phyloP scores from a whole-genome alignment of 352 stramenopile genomes.

The Globisporangium heterothallicum region DNA sequence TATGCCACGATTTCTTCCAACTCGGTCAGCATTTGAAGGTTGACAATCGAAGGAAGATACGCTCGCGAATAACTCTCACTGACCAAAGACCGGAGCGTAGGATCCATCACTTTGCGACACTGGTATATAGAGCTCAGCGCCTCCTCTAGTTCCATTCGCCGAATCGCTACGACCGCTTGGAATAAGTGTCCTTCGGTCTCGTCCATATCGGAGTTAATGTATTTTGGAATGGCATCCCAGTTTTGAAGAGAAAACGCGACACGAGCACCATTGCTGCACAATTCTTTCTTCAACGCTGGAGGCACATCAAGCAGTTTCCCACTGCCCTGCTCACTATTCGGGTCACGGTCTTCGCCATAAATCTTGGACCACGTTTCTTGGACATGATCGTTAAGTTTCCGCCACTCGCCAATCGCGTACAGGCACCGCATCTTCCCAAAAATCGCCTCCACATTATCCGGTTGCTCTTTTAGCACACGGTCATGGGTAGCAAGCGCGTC shows the following conservation, averaged over 20 bases:
- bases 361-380: conserved; percentile 83
- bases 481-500: conserved; percentile 96
- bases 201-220: conserved; percentile 87
- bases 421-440: conserved; percentile 98
- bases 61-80: conserved; percentile 96
- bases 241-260: conserved; percentile 83
- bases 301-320: conserved; percentile 68
- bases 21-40: conserved; percentile 96
- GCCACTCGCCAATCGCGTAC: conserved; percentile 97
- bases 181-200: conserved; percentile 81
- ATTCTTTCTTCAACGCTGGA: conserved; percentile 76
- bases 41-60: conserved; percentile 96
- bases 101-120: conserved; percentile 94
- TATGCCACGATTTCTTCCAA: conserved; percentile 90
- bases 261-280: conserved; percentile 75
- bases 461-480: conserved; percentile 52
- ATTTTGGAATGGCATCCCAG: conserved; percentile 81
- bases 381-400: conserved; percentile 93
- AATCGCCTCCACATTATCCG: conserved; percentile 93
- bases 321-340: conserved; percentile 27
- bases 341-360: conserved; percentile 54
- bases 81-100: conserved; percentile 95
- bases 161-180: conserved; percentile 91
- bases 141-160: conserved; percentile 90
- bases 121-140: conserved; percentile 91